Base-by-base conservation (phyloP, 768 basidiomycete genomes). In the Hygrocybe punicea region DNA sequence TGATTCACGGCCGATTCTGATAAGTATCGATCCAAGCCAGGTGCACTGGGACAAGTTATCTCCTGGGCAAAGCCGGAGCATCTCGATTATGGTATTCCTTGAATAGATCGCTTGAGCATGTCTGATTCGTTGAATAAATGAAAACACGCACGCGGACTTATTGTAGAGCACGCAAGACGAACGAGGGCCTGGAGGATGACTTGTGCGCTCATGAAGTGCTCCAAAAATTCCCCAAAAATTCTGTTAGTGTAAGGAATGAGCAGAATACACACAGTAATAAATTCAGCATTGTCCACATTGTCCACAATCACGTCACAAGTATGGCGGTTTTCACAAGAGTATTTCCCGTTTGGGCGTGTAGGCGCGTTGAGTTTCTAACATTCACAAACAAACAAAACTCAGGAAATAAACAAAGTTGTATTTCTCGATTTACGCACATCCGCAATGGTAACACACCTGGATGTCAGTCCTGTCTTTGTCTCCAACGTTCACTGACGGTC, bases 401-500 rank as follows among this genome's bases (percentile, higher is more conserved):
- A n/a, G n/a, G n/a, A n/a, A n/a, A n/a, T n/a, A n/a, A n/a, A n/a
- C n/a, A n/a, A n/a, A n/a, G n/a, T n/a, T n/a, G n/a, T n/a, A n/a
- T n/a, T n/a, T n/a, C n/a, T n/a, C n/a, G n/a, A n/a, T n/a, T n/a
- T n/a, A n/a, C n/a, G n/a, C n/a, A n/a, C n/a, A n/a, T 57, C 46
- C n/a, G 51, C 49, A 44, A 81, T 81, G 80, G 70, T 79, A 58
- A 72, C 70, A 52, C 76, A 76, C 60, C 68, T 83, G 62, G 81
- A 83, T 65, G 82, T 81, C 63, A 58, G 80, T 67, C 21, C 8
- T 21, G 24, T 4, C 16, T n/a, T 5, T 46, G 23, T 45, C 7
- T 10, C 9, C n/a, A 3, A 19, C 44, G 44, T 17, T 17, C 44
- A 17, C 17, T 24, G 9, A 17, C 3, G 50, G 60, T 54, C 60